Base-by-base conservation (phyloP, 2,329 filamentous ascomycete genomes). In the Trichoderma guizhouense region DNA sequence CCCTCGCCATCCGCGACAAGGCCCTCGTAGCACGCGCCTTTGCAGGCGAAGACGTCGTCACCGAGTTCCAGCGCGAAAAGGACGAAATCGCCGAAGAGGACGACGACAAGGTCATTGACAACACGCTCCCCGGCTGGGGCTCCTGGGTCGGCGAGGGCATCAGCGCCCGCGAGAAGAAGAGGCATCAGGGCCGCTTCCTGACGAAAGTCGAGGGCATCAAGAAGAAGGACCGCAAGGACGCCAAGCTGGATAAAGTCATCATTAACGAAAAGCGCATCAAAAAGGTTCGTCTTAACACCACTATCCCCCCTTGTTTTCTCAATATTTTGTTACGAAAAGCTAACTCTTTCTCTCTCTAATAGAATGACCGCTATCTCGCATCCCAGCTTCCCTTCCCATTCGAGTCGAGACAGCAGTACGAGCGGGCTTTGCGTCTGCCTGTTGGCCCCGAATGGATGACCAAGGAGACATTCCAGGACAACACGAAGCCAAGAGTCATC, bases 371-470 rank as follows among this genome's bases (percentile, higher is more conserved):
- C 79, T 98, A 97, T 79, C 87, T 97, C 77, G 95, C 96, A 21
- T 90, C 90, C 9, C 89, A 90, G 77, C 85, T 99, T 65, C 96
- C 96, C 64, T 93, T 97, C 82, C 91, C 91, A n/a, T 98, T 94
- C 81, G 95, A 98, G 85, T 93, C 88, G 32, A 88, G 87, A 76
- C 88, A 92, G 78, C 94, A 98, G 85, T 98, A 98, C 83, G 96
- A 99, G 85, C 86, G 95, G 65, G 93, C 92, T 74, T 84, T 98
- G 72, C 87, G 95, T 57, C 83, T 98, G 75, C 96, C 96, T 1
- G 89, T 98, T 73, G 96, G 96, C 1, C 93, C 92, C 18, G 95
- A 99, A 82, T 99, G 95, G 95, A 90, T 91, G 76, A 98, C 95
- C n/a, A 98, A 97, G 88, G 90, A 94, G 84, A 94, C 92, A 15